These are phyloP conservation scores for Saturnispora gosingensis DNA, from an alignment of 805 yeast genomes.

Conservation along the genomic window DNA sequence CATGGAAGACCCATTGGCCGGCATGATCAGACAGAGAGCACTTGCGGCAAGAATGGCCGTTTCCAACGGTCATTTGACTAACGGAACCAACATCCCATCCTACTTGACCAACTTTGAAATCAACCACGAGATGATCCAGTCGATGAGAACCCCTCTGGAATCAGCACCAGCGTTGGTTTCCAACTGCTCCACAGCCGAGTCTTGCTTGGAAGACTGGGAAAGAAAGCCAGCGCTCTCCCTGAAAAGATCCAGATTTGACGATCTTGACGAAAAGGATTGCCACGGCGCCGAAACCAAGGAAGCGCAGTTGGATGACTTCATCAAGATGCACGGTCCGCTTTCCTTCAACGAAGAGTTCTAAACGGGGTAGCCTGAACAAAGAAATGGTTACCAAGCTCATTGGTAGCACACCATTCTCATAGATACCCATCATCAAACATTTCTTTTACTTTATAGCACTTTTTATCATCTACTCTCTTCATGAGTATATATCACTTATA, in stretches of 20 bases:
- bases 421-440: not conserved
- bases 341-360: slow-evolving; percentile 42
- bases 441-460: not conserved
- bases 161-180: slow-evolving; percentile 33
- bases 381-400: not conserved
- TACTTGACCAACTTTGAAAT: slow-evolving; percentile 11
- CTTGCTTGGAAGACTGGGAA: slow-evolving; percentile 35
- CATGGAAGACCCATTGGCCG: slow-evolving; percentile 1
- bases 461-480: not conserved
- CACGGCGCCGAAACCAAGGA: slow-evolving; percentile 4
- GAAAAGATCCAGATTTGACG: not conserved
- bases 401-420: not conserved
- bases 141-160: slow-evolving; percentile 25
- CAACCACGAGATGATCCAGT: slow-evolving; percentile 6
- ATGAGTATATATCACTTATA: not conserved
- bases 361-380: slow-evolving; percentile 1
- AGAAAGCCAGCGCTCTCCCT: not conserved
- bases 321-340: slow-evolving; percentile 35
- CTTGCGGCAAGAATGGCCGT: slow-evolving; percentile 2
- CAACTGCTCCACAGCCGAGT: slow-evolving; percentile 37
- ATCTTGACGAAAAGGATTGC: not conserved
- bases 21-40: slow-evolving; percentile 1
- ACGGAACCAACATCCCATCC: not conserved
- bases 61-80: slow-evolving; percentile 1
- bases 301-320: slow-evolving; percentile 19